Conservation (phyloP, 768 basidiomycete genomes). For the Rhodocollybia butyracea region DNA sequence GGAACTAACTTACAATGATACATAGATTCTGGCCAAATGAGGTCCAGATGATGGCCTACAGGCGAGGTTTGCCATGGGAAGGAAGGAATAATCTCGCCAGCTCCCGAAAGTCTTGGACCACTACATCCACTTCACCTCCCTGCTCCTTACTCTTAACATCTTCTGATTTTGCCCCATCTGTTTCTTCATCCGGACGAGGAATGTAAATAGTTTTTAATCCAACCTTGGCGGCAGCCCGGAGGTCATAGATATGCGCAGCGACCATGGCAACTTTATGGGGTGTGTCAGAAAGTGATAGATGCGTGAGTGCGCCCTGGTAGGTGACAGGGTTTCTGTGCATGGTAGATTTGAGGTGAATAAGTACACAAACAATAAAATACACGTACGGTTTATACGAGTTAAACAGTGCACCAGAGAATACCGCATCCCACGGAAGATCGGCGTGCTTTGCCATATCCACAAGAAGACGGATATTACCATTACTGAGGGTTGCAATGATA, state of each 20-base stretch:
- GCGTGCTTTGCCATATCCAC: slow-evolving; percentile 65
- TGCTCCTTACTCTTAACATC: slow-evolving; percentile 42
- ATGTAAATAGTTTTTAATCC: slow-evolving; percentile 64
- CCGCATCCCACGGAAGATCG: slow-evolving; percentile 58
- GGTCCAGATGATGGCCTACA: too few species aligned
- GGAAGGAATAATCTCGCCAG: slow-evolving; percentile 34
- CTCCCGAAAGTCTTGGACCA: slow-evolving; percentile 50
- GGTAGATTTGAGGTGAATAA: background rate
- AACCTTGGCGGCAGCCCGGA: slow-evolving; percentile 45
- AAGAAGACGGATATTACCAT: slow-evolving; percentile 60
- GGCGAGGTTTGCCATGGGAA: too few species aligned
- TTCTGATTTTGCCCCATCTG: background rate
- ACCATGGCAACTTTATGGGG: slow-evolving; percentile 60
- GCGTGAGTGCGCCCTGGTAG: slow-evolving; percentile 46
- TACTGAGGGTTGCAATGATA: slow-evolving; percentile 55
- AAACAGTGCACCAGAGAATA: slow-evolving; percentile 61
- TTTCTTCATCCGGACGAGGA: slow-evolving; percentile 46
- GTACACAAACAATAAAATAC: background rate
- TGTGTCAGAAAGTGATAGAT: slow-evolving; percentile 39
- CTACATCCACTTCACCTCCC: slow-evolving; percentile 57
- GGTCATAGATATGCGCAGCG: slow-evolving; percentile 58
- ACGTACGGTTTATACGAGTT: slow-evolving; percentile 60
- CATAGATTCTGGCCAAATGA: too few species aligned
- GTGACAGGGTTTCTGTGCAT: slow-evolving; percentile 43
- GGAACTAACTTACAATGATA: too few species aligned